phyloP scores from a whole-genome alignment of 352 stramenopile genomes.

The Phytophthora pinifolia region DNA sequence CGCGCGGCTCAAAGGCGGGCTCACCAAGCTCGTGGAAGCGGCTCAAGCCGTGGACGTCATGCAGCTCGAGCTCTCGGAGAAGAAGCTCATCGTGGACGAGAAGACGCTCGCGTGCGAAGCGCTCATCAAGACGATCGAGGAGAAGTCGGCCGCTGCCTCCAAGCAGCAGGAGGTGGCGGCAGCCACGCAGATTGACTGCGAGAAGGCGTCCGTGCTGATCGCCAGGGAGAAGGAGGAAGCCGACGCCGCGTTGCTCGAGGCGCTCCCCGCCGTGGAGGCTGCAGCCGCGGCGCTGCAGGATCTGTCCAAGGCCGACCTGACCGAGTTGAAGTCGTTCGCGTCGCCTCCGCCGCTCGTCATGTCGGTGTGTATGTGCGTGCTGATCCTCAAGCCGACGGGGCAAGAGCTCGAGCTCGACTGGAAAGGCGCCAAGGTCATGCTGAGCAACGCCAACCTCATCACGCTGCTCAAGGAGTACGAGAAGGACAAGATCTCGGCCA shows the following conservation, averaged over 20 bases:
- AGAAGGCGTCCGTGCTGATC: conserved; percentile 92
- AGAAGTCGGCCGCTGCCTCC: conserved; percentile 91
- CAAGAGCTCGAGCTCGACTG: conserved; percentile 92
- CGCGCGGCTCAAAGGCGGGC: conserved; percentile 87
- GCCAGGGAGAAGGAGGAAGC: conserved; percentile 92
- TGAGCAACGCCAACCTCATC: conserved; percentile 92
- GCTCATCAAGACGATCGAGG: conserved; percentile 95
- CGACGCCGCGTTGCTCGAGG: conserved; percentile 91
- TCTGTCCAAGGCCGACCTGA: conserved; percentile 94
- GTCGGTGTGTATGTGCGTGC: conserved; percentile 92
- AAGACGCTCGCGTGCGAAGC: conserved; percentile 93
- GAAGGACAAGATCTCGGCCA: conserved; percentile 95
- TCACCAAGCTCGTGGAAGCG: conserved; percentile 95
- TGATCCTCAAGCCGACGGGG: conserved; percentile 91
- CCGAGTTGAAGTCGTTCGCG: conserved; percentile 95
- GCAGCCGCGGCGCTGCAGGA: conserved; percentile 93
- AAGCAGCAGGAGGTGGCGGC: conserved; percentile 92
- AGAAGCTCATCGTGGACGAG: conserved; percentile 95
- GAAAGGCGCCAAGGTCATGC: conserved; percentile 95
- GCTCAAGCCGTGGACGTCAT: conserved; percentile 93
- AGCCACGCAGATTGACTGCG: conserved; percentile 88
- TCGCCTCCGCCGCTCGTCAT: conserved; percentile 93
- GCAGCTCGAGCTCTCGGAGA: conserved; percentile 92
- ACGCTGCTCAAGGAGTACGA: conserved; percentile 94
- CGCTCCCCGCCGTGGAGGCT: conserved; percentile 92